phyloP scores from a whole-genome alignment of 805 yeast genomes.

The Kodamaea kaohsiungensis region DNA sequence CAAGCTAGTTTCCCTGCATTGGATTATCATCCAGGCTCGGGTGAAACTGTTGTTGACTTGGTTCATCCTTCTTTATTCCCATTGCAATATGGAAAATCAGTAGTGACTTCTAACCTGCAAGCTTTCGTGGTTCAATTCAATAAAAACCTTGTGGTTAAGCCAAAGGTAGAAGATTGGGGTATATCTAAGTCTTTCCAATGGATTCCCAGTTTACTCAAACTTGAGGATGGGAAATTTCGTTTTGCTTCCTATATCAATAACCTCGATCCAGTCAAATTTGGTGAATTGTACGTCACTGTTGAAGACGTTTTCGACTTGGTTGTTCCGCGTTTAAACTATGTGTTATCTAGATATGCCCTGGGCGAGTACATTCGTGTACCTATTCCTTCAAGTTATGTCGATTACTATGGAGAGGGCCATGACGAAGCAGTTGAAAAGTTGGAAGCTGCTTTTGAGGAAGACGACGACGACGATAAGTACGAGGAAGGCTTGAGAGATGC shows the following conservation, averaged over 20 bases:
- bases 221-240: conserved; percentile 12
- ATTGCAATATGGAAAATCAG: conserved; percentile 13
- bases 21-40: conserved; percentile 16
- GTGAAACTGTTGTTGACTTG: conserved; percentile 17
- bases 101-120: conserved; percentile 1
- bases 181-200: conserved; percentile 15
- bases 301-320: conserved; percentile 27
- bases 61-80: conserved; percentile 23
- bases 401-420: not conserved
- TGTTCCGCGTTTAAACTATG: conserved; percentile 33
- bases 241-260: conserved; percentile 42
- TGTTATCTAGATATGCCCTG: conserved; percentile 26
- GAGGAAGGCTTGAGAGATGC: not conserved
- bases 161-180: conserved; percentile 6
- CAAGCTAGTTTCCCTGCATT: not conserved
- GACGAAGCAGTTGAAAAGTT: not conserved
- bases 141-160: not conserved
- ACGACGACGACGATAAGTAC: not conserved
- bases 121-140: conserved; percentile 3
- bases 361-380: conserved; percentile 9
- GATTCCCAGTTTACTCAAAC: conserved; percentile 14
- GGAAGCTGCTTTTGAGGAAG: not conserved
- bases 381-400: not conserved
- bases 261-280: conserved; percentile 32
- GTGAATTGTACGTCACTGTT: conserved; percentile 28